Conservation (phyloP, 176 grass and related monocot genomes). For the Bromus sterilis region DNA sequence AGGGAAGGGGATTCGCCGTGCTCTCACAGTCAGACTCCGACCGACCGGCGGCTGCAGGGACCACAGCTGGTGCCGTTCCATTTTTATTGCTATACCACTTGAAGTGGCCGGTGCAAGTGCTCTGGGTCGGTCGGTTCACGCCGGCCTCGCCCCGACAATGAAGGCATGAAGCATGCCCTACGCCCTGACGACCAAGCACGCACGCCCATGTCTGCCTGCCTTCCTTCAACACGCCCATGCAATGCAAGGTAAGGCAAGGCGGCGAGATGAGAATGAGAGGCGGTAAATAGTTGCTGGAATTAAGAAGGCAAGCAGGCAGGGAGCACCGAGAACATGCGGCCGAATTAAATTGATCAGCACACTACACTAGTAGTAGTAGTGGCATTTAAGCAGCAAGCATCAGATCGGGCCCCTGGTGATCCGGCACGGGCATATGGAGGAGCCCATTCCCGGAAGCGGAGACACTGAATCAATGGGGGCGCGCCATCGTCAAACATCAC, state of each 20-base stretch:
- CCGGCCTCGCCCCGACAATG: background rate
- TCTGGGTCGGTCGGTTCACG: background rate
- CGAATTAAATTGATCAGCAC: no score
- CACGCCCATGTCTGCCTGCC: background rate
- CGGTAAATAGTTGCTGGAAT: background rate
- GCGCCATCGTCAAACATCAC: constrained; percentile 12
- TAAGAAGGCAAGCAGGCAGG: background rate
- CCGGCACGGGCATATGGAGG: background rate
- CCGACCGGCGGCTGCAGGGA: background rate
- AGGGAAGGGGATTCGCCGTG: no score
- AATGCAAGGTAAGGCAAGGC: no score
- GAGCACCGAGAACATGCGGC: background rate
- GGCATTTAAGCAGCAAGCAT: background rate
- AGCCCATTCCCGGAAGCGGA: background rate
- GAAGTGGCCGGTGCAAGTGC: background rate
- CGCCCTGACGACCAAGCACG: background rate
- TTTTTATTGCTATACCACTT: no score
- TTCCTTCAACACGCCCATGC: no score
- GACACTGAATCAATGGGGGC: background rate
- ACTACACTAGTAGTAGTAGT: background rate
- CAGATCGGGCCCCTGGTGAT: background rate
- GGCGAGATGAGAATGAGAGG: background rate
- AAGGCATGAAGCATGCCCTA: background rate
- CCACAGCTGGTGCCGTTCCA: background rate
- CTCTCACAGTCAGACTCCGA: background rate